Conservation (phyloP, 202 grass and related monocot genomes). For the Cymbopogon flexuosus region DNA sequence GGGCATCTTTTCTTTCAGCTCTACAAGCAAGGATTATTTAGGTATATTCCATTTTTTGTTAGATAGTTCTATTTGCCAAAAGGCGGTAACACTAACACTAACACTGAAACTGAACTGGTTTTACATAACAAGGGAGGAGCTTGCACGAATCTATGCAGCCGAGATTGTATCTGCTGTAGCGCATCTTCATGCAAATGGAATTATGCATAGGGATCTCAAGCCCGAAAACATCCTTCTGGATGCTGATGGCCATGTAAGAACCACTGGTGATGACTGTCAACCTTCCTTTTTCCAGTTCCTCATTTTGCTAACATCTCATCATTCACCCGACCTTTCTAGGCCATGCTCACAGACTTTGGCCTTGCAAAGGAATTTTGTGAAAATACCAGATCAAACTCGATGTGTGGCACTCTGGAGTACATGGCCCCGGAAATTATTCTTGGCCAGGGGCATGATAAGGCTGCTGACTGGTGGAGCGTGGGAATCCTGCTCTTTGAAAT, state of each 20-base stretch:
- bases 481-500: conserved; percentile 94
- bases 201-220: conserved; percentile 93
- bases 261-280: neutral
- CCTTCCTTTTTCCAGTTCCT: neutral
- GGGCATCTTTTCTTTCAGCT: conserved; percentile 93
- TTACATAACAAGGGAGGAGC: conserved; percentile 64
- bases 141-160: conserved; percentile 69
- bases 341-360: conserved; percentile 84
- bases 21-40: conserved; percentile 77
- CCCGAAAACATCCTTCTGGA: conserved; percentile 77
- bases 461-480: conserved; percentile 88
- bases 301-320: conserved; percentile 19
- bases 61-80: conserved; percentile 11
- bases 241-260: conserved; percentile 82
- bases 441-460: conserved; percentile 74
- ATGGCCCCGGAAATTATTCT: conserved; percentile 81
- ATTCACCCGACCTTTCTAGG: conserved; percentile 20
- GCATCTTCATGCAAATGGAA: conserved; percentile 72
- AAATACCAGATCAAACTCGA: conserved; percentile 69
- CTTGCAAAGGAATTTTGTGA: conserved; percentile 77
- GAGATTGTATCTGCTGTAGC: conserved; percentile 76
- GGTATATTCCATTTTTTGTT: conserved; percentile 30
- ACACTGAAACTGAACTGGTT: conserved; percentile 7
- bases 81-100: neutral
- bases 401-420: conserved; percentile 78